A percentile compares a stretch with the other conserved stretches of the same genome.
These are phyloP conservation scores for Parasarocladium wereldwijsianum DNA, from an alignment of 2,329 filamentous ascomycete species.

Conservation along the genomic window DNA sequence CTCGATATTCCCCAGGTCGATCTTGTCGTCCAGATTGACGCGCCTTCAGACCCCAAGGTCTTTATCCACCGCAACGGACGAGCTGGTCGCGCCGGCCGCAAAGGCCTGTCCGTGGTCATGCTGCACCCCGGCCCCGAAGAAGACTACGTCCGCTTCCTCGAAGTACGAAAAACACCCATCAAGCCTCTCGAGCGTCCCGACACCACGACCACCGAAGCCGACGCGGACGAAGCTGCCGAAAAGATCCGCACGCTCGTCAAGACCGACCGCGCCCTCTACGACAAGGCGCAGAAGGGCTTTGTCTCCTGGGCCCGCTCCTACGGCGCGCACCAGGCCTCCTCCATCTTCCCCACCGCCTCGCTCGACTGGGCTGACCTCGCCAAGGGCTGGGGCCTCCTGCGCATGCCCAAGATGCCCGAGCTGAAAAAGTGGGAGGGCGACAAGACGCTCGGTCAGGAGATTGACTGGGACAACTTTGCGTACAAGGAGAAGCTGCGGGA, in stretches of 20 bases:
- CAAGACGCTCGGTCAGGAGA: slow-evolving; percentile 41
- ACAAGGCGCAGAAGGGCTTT: slow-evolving; percentile 82
- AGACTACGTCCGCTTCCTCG: slow-evolving; percentile 78
- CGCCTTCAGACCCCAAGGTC: slow-evolving; percentile 72
- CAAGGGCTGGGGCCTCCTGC: slow-evolving; percentile 71
- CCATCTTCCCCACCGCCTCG: slow-evolving; percentile 74
- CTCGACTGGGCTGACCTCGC: slow-evolving; percentile 77
- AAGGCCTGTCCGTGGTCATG: slow-evolving; percentile 74
- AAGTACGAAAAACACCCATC: slow-evolving; percentile 77
- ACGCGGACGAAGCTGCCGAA: slow-evolving; percentile 41
- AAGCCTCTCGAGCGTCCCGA: slow-evolving; percentile 41
- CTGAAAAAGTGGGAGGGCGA: slow-evolving; percentile 59
- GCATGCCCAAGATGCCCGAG: slow-evolving; percentile 89
- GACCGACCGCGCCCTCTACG: slow-evolving; percentile 47
- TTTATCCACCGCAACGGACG: slow-evolving; percentile 90
- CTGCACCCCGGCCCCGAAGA: slow-evolving; percentile 75
- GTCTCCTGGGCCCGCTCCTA: slow-evolving; percentile 90
- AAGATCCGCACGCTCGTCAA: slow-evolving; percentile 45
- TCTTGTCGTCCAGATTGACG: slow-evolving; percentile 79
- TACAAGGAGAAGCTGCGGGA: slow-evolving; percentile 64
- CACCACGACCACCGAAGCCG: slow-evolving; percentile 41
- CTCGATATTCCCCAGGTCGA: slow-evolving; percentile 88
- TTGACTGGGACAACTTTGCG: slow-evolving; percentile 53
- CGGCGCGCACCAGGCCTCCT: slow-evolving; percentile 76
- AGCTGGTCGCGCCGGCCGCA: slow-evolving; percentile 76